Evolutionary conservation across 306 rosid genomes (phyloP), one percentile per base, ranked within the genome.

Genomic region (Astragalus membranaceus): DNA sequence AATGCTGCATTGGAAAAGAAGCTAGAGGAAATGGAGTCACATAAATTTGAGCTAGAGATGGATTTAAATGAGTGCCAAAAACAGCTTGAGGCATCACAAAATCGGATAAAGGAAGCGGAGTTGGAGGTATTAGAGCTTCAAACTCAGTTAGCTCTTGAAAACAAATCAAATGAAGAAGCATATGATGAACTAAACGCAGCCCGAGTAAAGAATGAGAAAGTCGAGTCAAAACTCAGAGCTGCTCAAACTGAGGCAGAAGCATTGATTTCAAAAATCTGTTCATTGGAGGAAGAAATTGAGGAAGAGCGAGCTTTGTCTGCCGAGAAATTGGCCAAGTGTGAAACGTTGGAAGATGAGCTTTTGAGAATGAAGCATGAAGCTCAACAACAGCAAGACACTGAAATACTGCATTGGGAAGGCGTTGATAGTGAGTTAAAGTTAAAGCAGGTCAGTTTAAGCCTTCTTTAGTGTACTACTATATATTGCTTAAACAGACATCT

Each of bases 401-500:
- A 85, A 72, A 71, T 75, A 47, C 50, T 16, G 20, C 75, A 8
- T 0, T 49, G 42, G 37, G 67, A 72, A 67, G 67, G 64, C 39
- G 64, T 52, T 68, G 59, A 73, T 16, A 72, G 43, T 7, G 80
- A 88, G 69, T 51, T 84, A 68, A 82, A 80, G 82, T 55, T 61
- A 37, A 86, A 75, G 68, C 90, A 90, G 97, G 97, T 90, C 37
- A 84, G 88, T 85, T 67, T 49, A 29, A 43, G 26, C 58, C 62
- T 63, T 42, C 55, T 75, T 44, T 60, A 11, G 49, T 75, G 14
- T 59, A 49, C 68, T 41, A 1, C 33, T 20, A 1, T 64, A 20
- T 39, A 26, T 20, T n/a, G 23, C 29, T 33, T 13, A 59, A 35
- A 7, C 44, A 13, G 7, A 8, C 9, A 7, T 13, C 17, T 8